A percentile compares a stretch with the other conserved stretches of the same genome.
These are phyloP conservation scores for Dispira simplex DNA, from an alignment of 192 early-diverging fungal species.

Conservation along the genomic window DNA sequence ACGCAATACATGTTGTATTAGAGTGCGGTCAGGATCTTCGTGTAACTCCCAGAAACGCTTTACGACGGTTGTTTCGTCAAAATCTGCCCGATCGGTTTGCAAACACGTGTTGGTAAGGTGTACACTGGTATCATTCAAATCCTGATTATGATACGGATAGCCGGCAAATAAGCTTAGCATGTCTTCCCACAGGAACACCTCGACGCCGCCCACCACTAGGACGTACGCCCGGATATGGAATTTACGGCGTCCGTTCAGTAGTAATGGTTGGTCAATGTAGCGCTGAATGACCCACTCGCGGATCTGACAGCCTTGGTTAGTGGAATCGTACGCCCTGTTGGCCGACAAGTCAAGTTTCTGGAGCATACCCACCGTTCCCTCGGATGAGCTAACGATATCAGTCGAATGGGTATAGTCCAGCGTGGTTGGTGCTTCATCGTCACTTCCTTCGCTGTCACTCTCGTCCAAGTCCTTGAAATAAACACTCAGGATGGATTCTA, in stretches of 20 bases:
- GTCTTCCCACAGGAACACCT: slow-evolving; percentile 39
- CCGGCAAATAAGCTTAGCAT: slow-evolving; percentile 50
- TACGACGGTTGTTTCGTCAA: slow-evolving; percentile 35
- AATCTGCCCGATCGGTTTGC: slow-evolving; percentile 28
- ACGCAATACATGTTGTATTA: background rate
- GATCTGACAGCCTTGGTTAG: slow-evolving; percentile 29
- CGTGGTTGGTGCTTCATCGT: slow-evolving; percentile 11
- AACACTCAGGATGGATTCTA: slow-evolving; percentile 27
- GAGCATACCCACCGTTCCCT: slow-evolving; percentile 16
- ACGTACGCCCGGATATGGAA: slow-evolving; percentile 53
- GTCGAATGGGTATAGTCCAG: background rate
- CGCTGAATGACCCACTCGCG: slow-evolving; percentile 55
- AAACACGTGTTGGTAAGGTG: slow-evolving; percentile 55
- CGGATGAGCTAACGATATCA: slow-evolving; percentile 9
- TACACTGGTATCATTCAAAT: slow-evolving; percentile 29
- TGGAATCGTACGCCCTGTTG: slow-evolving; percentile 1
- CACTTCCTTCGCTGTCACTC: slow-evolving; percentile 19
- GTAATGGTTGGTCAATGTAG: slow-evolving; percentile 38
- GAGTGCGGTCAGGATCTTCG: background rate
- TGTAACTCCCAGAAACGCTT: slow-evolving; percentile 36
- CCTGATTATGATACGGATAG: slow-evolving; percentile 21
- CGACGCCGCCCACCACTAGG: slow-evolving; percentile 35
- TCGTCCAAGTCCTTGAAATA: slow-evolving; percentile 25
- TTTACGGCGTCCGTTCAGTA: slow-evolving; percentile 34
- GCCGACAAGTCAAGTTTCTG: background rate